Conservation (phyloP, 768 basidiomycete species). For the Lactarius psammicola region DNA sequence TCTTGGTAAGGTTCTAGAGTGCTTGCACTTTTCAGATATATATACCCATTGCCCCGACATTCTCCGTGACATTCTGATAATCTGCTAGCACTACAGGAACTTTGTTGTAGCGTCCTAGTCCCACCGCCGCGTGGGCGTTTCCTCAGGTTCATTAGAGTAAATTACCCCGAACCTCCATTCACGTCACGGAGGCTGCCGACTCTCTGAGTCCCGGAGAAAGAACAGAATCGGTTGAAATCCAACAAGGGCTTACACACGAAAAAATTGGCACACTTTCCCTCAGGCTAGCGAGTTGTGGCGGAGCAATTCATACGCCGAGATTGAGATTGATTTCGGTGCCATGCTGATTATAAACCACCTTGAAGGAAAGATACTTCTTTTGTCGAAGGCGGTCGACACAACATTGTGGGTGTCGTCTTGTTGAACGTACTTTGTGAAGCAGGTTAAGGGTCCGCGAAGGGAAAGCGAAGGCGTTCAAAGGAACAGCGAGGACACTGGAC, state of each 20-base stretch:
- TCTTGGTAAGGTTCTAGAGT: background rate
- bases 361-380: constrained; percentile 11
- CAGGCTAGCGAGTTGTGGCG: constrained; percentile 13
- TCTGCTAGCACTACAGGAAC: background rate
- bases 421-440: background rate
- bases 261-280: constrained; percentile 11
- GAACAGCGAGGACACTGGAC: too few species aligned
- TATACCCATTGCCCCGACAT: background rate
- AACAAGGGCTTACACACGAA: background rate
- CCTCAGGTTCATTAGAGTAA: background rate
- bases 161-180: background rate
- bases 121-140: background rate
- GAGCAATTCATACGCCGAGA: constrained; percentile 14
- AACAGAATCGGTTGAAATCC: background rate
- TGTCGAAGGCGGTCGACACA: constrained; percentile 11
- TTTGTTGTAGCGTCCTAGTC: background rate
- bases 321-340: constrained; percentile 17
- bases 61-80: background rate
- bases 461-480: too few species aligned
- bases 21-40: background rate
- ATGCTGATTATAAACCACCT: constrained; percentile 7
- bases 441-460: too few species aligned
- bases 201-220: background rate
- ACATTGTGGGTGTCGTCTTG: background rate
- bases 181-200: background rate